These are phyloP conservation scores for Triticum aestivum DNA, from an alignment of 176 grass and related monocot species.

Conservation along the genomic window DNA sequence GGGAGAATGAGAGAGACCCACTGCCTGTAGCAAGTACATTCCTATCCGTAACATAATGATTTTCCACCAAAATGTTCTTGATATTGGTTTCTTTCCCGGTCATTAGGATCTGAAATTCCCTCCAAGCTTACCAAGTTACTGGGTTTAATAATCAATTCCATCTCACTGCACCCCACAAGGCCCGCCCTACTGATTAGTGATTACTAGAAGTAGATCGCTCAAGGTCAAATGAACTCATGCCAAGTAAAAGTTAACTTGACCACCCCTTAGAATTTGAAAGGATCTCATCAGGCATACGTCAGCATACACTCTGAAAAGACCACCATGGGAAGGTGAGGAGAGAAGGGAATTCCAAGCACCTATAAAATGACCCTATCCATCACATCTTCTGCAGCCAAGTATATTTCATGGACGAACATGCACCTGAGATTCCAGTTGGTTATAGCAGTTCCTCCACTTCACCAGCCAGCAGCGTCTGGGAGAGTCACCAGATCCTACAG, in stretches of 20 bases:
- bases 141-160: neutral
- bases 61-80: slow-evolving; percentile 17
- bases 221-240: neutral
- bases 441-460: slow-evolving; percentile 30
- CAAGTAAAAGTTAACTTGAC: neutral
- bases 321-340: neutral
- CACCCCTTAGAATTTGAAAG: neutral
- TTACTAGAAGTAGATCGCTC: neutral
- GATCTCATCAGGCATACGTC: slow-evolving; percentile 6
- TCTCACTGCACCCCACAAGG: neutral
- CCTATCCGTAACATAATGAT: neutral
- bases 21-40: neutral
- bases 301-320: slow-evolving; percentile 18
- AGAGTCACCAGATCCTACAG: slow-evolving; percentile 9
- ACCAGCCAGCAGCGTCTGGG: slow-evolving; percentile 22
- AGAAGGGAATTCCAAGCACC: slow-evolving; percentile 4
- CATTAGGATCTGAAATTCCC: neutral
- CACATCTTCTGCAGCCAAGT: slow-evolving; percentile 24
- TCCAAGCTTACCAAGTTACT: neutral
- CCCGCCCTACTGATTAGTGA: neutral
- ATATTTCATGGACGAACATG: slow-evolving; percentile 36
- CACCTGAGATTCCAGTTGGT: slow-evolving; percentile 1
- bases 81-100: neutral
- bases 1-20: neutral
- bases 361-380: slow-evolving; percentile 23